phyloP scores from a whole-genome alignment of 2,329 filamentous ascomycete genomes.

The Venturia asperata region DNA sequence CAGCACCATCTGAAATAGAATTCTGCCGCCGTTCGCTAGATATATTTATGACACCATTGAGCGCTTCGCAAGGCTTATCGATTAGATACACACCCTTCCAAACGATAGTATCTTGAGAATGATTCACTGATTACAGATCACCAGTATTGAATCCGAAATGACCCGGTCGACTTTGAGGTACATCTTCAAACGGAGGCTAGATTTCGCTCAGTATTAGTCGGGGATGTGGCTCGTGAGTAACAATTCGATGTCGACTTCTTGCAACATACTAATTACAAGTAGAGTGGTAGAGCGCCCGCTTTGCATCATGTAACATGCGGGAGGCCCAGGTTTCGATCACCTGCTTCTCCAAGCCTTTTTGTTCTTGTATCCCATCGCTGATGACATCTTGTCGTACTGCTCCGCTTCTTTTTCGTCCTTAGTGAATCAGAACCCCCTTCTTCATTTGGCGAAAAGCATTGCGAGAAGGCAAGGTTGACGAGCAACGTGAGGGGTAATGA shows the following conservation, averaged over 20 bases:
- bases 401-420: too few relatives aligned
- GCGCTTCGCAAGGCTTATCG: neutral
- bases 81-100: neutral
- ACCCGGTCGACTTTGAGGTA: neutral
- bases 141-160: neutral
- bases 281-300: slow-evolving; percentile 13
- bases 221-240: slow-evolving; percentile 12
- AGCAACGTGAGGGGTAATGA: too few relatives aligned
- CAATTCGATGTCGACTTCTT: too few relatives aligned
- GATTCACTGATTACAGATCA: neutral
- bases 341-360: slow-evolving; percentile 8
- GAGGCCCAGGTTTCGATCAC: slow-evolving; percentile 12
- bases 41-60: neutral
- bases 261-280: too few relatives aligned
- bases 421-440: too few relatives aligned
- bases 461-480: too few relatives aligned
- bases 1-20: neutral
- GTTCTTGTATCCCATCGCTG: neutral
- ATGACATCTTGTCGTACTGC: too few relatives aligned
- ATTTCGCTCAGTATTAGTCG: too few relatives aligned
- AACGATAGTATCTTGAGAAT: neutral
- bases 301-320: slow-evolving; percentile 1
- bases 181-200: too few relatives aligned
- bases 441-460: too few relatives aligned
- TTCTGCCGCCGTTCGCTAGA: neutral